Percentiles rank a stretch among this genome's conserved stretches.
Evolutionary conservation across 1,139 yeast genomes (phyloP).

Genomic region (Sugiyamaella pinicola): DNA sequence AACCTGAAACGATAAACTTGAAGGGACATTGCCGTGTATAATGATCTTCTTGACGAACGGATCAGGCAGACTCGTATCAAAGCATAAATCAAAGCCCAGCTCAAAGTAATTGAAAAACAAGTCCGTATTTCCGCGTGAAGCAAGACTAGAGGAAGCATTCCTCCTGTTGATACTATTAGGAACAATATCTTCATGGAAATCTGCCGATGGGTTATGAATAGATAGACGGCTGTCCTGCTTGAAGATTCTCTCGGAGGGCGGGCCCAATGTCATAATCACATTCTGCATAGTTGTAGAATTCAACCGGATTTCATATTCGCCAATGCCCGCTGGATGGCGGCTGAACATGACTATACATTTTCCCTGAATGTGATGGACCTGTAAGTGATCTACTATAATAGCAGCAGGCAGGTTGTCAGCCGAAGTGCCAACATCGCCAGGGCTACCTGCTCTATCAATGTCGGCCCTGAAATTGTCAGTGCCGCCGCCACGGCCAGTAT

Average conservation of each 20-base stretch:
- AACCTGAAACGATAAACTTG: conserved; percentile 37
- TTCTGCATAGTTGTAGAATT: conserved; percentile 37
- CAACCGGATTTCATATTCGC: conserved; percentile 18
- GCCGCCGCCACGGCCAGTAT: neutral
- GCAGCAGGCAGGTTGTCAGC: conserved; percentile 2
- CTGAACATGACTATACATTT: conserved; percentile 25
- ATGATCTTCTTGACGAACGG: conserved; percentile 38
- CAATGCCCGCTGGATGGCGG: conserved; percentile 27
- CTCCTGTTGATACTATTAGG: neutral
- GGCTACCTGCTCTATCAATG: conserved; percentile 3
- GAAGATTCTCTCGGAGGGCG: conserved; percentile 40
- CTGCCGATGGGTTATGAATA: conserved; percentile 34
- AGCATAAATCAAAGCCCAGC: conserved; percentile 40
- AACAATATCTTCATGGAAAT: conserved; percentile 25
- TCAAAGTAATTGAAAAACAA: conserved; percentile 40
- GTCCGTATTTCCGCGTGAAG: conserved; percentile 13
- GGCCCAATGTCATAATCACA: conserved; percentile 38
- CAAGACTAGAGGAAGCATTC: neutral
- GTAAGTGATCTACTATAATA: conserved; percentile 13
- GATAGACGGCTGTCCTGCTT: conserved; percentile 38
- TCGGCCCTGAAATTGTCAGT: conserved; percentile 3
- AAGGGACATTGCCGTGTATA: conserved; percentile 41
- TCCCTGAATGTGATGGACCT: conserved; percentile 26
- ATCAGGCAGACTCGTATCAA: conserved; percentile 32
- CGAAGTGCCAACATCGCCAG: neutral